phyloP scores from a whole-genome alignment of 495 filamentous ascomycete genomes.

The Aspergillus nidulans region DNA sequence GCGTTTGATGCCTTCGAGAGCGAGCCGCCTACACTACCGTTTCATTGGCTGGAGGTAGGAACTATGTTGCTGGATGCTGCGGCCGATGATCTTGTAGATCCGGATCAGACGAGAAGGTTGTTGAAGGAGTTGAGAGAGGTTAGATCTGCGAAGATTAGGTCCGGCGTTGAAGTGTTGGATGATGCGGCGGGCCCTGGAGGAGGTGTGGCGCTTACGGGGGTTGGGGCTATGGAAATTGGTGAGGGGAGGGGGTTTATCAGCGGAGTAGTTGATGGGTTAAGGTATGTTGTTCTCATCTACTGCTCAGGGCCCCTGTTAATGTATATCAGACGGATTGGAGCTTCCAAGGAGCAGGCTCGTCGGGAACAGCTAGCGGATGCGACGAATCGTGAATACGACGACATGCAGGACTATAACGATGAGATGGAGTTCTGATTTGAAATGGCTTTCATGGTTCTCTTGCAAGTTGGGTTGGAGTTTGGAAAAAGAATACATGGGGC shows the following conservation, averaged over 20 bases:
- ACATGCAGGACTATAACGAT: conserved; percentile 41
- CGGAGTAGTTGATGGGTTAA: conserved; percentile 81
- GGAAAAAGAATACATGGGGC: conserved; percentile 1
- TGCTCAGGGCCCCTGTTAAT: neutral
- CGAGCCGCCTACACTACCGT: conserved; percentile 64
- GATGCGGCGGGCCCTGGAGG: conserved; percentile 57
- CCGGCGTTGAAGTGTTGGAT: conserved; percentile 65
- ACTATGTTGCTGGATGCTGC: conserved; percentile 82
- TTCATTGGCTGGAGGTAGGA: conserved; percentile 88
- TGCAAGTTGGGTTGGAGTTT: conserved; percentile 16
- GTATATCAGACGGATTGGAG: conserved; percentile 36
- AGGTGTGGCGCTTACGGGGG: conserved; percentile 70
- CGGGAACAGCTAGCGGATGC: conserved; percentile 44
- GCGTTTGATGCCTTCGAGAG: conserved; percentile 13
- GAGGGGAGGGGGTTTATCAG: conserved; percentile 81
- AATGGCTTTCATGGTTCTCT: conserved; percentile 10
- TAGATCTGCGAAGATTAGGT: conserved; percentile 81
- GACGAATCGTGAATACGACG: conserved; percentile 37
- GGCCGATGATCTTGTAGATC: conserved; percentile 74
- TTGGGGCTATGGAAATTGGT: conserved; percentile 86
- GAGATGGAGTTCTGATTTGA: conserved; percentile 43
- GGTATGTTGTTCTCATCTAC: conserved; percentile 34
- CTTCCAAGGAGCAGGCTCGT: conserved; percentile 45
- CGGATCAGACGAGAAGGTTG: conserved; percentile 68
- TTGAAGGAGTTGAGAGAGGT: conserved; percentile 84